Evolutionary conservation across 1,284 basidiomycete species (phyloP), one percentile per base, ranked within the genome.

Genomic region (Golubevia sp.): DNA sequence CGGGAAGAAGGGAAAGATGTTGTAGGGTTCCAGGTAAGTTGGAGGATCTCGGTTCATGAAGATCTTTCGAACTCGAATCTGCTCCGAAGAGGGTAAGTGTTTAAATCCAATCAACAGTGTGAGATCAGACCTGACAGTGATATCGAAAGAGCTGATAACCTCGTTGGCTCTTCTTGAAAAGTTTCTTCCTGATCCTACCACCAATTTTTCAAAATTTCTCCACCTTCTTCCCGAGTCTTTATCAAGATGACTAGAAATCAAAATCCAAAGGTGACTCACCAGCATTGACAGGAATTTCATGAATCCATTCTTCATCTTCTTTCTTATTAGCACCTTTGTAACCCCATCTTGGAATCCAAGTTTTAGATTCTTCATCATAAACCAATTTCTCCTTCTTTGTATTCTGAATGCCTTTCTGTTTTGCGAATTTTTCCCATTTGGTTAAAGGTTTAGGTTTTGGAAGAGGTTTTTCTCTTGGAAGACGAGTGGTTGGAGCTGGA

Each of bases 381-480:
- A 77, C 59, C 64, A 80, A 62, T 58, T 73, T 73, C 50, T 77
- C 76, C 60, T 69, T 72, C 68, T 74, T 77, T 7, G 56, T 60
- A 30, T 70, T 69, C 2, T 66, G 56, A 59, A 82, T 82, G 18
- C 79, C 79, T 63, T 82, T 82, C 27, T 68, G 65, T 55, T 69
- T 67, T 50, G 79, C 79, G 49, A 82, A 82, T 64, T 72, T 69
- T 62, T 82, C 78, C 79, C 79, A 82, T 62, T 81, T 82, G 53
- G 79, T 82, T 52, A 80, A 27, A 8, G 76, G 78, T 59, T 79
- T 79, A 25, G 74, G 67, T 58, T 77, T 74, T 15, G 79, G 79
- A 62, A 82, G 64, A 25, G 66, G 61, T 71, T 82, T 82, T 53
- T 80, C 79, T 8, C 79, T 70, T 11, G 79, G 79, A 3, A 78